phyloP scores from a whole-genome alignment of 192 early-diverging fungal genomes.

The Neocallimastix lanati region DNA sequence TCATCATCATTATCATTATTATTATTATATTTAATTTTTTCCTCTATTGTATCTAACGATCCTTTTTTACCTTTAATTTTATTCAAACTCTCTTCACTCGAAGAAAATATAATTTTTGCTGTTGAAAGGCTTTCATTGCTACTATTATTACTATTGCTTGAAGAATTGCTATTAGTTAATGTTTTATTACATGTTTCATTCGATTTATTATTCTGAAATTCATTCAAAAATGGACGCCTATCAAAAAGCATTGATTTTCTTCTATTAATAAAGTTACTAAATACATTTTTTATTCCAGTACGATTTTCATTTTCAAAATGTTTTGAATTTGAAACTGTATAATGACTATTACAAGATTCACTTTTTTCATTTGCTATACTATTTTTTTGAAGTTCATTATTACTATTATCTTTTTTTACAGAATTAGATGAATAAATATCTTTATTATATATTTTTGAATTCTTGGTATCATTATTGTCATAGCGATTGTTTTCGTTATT shows the following conservation, averaged over 20 bases:
- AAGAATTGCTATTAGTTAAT: not conserved
- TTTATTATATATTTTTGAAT: no score
- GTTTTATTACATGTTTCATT: not conserved
- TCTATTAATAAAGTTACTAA: not conserved
- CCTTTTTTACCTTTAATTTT: not conserved
- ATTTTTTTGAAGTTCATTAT: not conserved
- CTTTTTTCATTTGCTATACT: not conserved
- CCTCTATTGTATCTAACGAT: not conserved
- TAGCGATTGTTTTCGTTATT: no score
- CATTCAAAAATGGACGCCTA: not conserved
- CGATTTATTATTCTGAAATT: not conserved
- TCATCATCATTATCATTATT: no score
- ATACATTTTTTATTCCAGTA: not conserved
- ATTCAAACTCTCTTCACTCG: not conserved
- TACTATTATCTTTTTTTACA: not conserved
- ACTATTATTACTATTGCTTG: not conserved
- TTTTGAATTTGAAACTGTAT: not conserved
- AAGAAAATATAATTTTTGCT: not conserved
- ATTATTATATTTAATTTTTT: not conserved
- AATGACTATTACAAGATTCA: not conserved
- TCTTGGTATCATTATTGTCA: no score
- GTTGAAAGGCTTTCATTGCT: not conserved
- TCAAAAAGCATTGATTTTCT: not conserved
- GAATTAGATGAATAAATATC: no score
- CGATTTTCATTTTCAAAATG: not conserved